phyloP scores from a whole-genome alignment of 1,284 basidiomycete species.

The Cerioporus squamosus region DNA sequence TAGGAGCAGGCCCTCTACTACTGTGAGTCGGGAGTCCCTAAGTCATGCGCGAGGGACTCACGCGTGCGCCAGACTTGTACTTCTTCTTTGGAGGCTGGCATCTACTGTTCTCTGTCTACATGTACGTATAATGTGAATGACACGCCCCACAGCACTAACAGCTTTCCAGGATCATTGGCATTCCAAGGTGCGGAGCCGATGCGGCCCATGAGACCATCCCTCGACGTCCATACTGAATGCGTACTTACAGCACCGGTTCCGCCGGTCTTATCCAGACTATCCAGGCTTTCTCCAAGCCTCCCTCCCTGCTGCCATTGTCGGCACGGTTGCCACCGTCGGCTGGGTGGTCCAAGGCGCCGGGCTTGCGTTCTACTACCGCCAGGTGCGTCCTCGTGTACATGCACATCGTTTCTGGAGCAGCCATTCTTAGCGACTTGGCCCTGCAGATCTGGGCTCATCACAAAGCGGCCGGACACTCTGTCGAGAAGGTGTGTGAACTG shows the following conservation, averaged over 20 bases:
- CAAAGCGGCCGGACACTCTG: conserved; percentile 79
- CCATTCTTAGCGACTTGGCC: conserved; percentile 10
- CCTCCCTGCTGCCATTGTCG: conserved; percentile 79
- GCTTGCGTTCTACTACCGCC: conserved; percentile 81
- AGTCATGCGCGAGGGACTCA: not conserved
- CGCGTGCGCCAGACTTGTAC: conserved; percentile 73
- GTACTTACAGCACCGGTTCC: conserved; percentile 77
- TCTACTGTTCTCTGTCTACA: conserved; percentile 87
- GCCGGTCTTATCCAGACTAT: conserved; percentile 96
- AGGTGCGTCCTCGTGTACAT: conserved; percentile 48
- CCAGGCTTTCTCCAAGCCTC: conserved; percentile 66
- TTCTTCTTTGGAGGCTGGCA: conserved; percentile 97
- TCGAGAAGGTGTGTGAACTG: conserved; percentile 65
- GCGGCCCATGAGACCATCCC: not conserved
- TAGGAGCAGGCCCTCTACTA: conserved; percentile 88
- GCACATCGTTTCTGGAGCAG: not conserved
- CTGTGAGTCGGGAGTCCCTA: conserved; percentile 52
- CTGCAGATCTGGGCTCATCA: conserved; percentile 84
- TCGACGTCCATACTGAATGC: conserved; percentile 18
- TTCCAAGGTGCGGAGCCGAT: conserved; percentile 60
- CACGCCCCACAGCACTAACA: conserved; percentile 27
- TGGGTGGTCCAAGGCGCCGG: conserved; percentile 90
- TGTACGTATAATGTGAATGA: conserved; percentile 51
- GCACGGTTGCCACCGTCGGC: conserved; percentile 80
- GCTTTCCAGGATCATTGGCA: conserved; percentile 77